phyloP scores from a whole-genome alignment of 2,329 filamentous ascomycete species.

The Zopfia rhizophila region DNA sequence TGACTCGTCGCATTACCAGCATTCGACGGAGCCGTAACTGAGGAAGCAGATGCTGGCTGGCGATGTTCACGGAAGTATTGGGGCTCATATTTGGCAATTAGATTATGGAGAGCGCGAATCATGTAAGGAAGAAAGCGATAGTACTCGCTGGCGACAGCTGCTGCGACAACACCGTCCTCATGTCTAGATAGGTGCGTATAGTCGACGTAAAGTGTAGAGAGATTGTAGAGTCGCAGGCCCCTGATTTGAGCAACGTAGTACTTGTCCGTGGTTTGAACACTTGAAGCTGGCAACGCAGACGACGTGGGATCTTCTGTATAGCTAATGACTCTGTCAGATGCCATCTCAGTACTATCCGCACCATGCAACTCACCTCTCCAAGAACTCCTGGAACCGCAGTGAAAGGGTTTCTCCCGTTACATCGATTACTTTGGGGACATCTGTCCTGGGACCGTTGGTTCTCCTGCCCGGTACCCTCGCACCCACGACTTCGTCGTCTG shows the following conservation, averaged over 20 bases:
- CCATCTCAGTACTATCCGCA: neutral
- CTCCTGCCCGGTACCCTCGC: constrained; percentile 54
- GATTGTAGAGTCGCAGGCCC: constrained; percentile 75
- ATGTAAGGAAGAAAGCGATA: constrained; percentile 96
- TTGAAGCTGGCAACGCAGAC: constrained; percentile 72
- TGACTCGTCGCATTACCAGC: constrained; percentile 68
- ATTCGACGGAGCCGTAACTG: constrained; percentile 74
- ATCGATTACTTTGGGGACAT: constrained; percentile 79
- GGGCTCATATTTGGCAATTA: constrained; percentile 94
- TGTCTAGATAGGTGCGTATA: constrained; percentile 83
- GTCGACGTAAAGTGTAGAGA: constrained; percentile 90
- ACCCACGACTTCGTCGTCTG: constrained; percentile 71
- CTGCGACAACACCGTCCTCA: constrained; percentile 82
- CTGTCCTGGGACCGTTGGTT: constrained; percentile 59
- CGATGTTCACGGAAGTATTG: constrained; percentile 93
- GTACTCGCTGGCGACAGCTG: constrained; percentile 88
- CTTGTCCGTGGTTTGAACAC: constrained; percentile 78
- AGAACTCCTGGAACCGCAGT: constrained; percentile 80
- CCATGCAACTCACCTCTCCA: constrained; percentile 70
- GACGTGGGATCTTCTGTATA: constrained; percentile 76
- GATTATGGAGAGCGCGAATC: constrained; percentile 85
- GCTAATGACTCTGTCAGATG: constrained; percentile 38
- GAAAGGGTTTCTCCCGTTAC: constrained; percentile 78
- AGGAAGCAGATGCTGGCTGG: constrained; percentile 79
- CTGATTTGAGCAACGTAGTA: constrained; percentile 89